These are phyloP conservation scores for Xerocomellus chrysenteron DNA, from an alignment of 768 basidiomycete species.

Conservation along the genomic window DNA sequence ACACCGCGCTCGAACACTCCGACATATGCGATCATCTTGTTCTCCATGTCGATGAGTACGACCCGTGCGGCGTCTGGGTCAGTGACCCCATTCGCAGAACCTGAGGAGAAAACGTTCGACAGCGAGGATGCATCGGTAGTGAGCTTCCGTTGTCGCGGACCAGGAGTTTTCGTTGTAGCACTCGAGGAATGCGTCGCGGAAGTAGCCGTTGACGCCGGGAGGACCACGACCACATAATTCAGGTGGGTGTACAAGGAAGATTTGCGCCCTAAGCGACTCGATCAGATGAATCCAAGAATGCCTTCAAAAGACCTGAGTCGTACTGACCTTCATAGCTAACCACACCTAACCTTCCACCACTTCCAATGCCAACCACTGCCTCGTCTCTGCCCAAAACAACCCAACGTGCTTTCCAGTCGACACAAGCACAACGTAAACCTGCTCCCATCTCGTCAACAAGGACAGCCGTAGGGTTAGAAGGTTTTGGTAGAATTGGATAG, in stretches of 20 bases:
- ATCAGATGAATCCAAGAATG: neutral
- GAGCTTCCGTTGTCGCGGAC: slow-evolving; percentile 23
- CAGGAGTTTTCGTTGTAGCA: slow-evolving; percentile 58
- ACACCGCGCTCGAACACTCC: slow-evolving; percentile 83
- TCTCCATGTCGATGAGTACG: slow-evolving; percentile 87
- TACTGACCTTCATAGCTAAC: slow-evolving; percentile 87
- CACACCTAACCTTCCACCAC: slow-evolving; percentile 78
- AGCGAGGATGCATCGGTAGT: slow-evolving; percentile 14
- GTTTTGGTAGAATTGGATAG: slow-evolving; percentile 71
- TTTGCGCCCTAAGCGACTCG: slow-evolving; percentile 41
- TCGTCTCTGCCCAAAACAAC: slow-evolving; percentile 89
- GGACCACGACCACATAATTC: slow-evolving; percentile 89
- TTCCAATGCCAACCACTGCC: slow-evolving; percentile 83
- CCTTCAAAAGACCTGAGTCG: no score
- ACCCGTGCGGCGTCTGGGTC: slow-evolving; percentile 72
- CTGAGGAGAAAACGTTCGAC: slow-evolving; percentile 1
- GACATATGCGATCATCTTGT: slow-evolving; percentile 85
- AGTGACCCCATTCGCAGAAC: slow-evolving; percentile 40
- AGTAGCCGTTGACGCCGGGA: slow-evolving; percentile 75
- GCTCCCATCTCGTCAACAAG: slow-evolving; percentile 87
- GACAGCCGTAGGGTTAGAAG: slow-evolving; percentile 60
- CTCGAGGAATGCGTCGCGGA: slow-evolving; percentile 42
- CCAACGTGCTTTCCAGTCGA: slow-evolving; percentile 70
- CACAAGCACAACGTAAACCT: slow-evolving; percentile 78
- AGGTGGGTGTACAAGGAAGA: slow-evolving; percentile 70